Base-by-base conservation (phyloP, 345 rosid species). In the Pugionium cornutum region DNA sequence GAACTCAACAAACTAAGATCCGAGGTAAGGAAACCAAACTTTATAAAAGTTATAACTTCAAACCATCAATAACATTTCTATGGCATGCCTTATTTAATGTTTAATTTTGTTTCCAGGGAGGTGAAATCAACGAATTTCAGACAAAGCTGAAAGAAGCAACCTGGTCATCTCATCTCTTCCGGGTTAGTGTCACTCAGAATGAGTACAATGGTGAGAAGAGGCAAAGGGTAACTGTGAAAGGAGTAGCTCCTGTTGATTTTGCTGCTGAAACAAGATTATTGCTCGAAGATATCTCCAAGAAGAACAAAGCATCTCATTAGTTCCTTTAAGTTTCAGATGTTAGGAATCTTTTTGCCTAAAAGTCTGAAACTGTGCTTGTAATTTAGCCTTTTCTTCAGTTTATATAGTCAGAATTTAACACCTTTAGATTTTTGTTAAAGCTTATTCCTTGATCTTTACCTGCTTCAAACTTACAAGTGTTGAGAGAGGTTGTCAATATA, bases 161-260 rank as follows among this genome's bases (percentile, higher is more conserved):
- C 7, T 89, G 98, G 98, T 79, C 69, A 47, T 85, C 85, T 74
- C 89, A 89, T 79, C 68, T 83, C 50, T 83, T 92, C 63, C 70
- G 85, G 42, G 80, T 89, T 30, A 83, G 96, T 53, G 90, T 88
- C 32, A 25, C 85, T 5, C 98, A 83, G 69, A 76, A 84, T 1
- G 97, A 92, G 66, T 89, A 89, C 76, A 92, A 84, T 44, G 79
- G 82, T 39, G 98, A 92, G 76, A 89, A 89, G 84, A 81, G 89
- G 61, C 98, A 87, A 70, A 86, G 98, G 82, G 74, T 92, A 50
- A 89, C 97, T 10, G 85, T 82, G 9, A 89, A 67, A 79, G 87
- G 76, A 36, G 83, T 72, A 44, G 78, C 92, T 57, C 83, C 90
- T 3, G 76, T 89, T 31, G 95, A 89, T 71, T 92, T 80, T 75